Percentiles rank a stretch among this genome's conserved stretches.
Evolutionary conservation across 306 rosid species (phyloP).

Genomic region (Luffa acutangula): DNA sequence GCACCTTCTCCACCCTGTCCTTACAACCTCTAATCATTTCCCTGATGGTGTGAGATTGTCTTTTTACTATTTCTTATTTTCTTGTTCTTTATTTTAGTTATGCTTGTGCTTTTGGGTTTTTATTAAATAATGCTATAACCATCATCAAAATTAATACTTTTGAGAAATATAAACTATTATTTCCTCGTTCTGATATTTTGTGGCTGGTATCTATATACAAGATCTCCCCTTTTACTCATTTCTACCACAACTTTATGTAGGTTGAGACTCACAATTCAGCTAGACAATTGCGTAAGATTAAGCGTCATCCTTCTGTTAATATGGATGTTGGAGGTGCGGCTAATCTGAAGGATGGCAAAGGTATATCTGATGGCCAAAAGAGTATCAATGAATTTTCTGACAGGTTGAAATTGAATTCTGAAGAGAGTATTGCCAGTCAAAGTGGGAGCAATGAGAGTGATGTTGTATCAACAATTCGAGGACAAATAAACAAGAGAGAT

Average conservation of each 20-base stretch:
- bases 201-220: not conserved
- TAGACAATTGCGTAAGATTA: constrained; percentile 63
- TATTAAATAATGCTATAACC: not conserved
- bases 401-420: constrained; percentile 27
- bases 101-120: not conserved
- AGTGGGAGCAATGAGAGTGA: constrained; percentile 24
- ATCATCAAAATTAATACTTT: not conserved
- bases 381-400: constrained; percentile 14
- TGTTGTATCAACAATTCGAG: constrained; percentile 25
- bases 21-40: not conserved
- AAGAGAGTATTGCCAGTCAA: constrained; percentile 13
- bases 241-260: constrained; percentile 25
- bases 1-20: not conserved
- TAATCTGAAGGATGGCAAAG: constrained; percentile 18
- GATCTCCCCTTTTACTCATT: constrained; percentile 4
- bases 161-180: not conserved
- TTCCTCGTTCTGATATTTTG: not conserved
- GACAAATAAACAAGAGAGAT: constrained; percentile 25
- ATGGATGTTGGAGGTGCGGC: constrained; percentile 32
- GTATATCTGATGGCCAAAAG: constrained; percentile 23
- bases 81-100: not conserved
- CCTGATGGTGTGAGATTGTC: not conserved
- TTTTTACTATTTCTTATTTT: not conserved
- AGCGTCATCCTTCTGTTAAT: constrained; percentile 44
- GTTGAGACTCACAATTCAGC: constrained; percentile 50